These are phyloP conservation scores for Tylopilus subfusipes DNA, from an alignment of 768 basidiomycete genomes.

Conservation along the genomic window DNA sequence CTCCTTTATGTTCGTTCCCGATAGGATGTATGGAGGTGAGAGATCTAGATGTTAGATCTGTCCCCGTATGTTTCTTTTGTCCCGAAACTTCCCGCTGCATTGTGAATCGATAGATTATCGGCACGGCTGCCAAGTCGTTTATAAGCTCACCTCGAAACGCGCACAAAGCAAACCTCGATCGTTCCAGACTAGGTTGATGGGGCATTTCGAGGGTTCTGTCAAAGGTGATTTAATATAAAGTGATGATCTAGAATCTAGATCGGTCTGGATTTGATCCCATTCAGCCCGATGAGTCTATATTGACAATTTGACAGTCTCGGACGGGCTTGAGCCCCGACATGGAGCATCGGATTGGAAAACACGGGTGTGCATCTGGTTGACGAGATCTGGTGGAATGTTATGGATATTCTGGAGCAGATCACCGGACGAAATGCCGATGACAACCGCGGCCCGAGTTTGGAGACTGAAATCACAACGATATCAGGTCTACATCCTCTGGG, in stretches of 20 bases:
- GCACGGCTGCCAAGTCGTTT: not conserved
- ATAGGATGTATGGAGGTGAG: not conserved
- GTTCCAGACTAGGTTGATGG: not conserved
- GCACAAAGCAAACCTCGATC: constrained; percentile 3
- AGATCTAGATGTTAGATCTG: constrained; percentile 2
- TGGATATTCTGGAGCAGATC: not conserved
- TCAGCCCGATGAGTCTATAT: not conserved
- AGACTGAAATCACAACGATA: too few relatives aligned
- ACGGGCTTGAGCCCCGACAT: not conserved
- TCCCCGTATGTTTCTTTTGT: not conserved
- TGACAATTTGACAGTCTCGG: not conserved
- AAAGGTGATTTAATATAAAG: not conserved
- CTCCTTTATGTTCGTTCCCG: not conserved
- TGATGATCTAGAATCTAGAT: not conserved
- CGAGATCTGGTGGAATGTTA: not conserved
- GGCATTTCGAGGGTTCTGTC: constrained; percentile 1
- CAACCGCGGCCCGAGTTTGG: too few relatives aligned
- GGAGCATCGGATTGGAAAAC: not conserved
- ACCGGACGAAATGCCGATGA: not conserved
- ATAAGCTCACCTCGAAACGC: not conserved
- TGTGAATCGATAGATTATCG: not conserved
- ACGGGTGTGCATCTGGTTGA: not conserved
- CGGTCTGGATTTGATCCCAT: not conserved
- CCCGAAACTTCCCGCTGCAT: not conserved
- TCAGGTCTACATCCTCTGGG: not conserved